These are phyloP conservation scores for Tricladium varicosporioides DNA, from an alignment of 2,329 filamentous ascomycete species.

Conservation along the genomic window DNA sequence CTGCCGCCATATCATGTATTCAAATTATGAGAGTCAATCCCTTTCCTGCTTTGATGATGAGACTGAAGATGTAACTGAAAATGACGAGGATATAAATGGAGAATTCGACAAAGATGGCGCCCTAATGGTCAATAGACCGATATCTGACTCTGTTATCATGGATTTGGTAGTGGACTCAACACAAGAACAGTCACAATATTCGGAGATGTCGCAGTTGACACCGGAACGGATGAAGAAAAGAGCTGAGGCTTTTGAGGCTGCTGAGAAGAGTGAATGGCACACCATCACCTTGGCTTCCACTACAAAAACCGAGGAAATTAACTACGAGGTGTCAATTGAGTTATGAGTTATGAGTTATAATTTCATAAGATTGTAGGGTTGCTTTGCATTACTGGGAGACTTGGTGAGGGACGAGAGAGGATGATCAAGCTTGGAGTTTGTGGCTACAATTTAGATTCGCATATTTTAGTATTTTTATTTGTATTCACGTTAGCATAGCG, in stretches of 20 bases:
- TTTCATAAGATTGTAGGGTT: background rate
- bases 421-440: too few relatives aligned
- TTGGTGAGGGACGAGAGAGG: too few relatives aligned
- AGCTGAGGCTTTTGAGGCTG: constrained; percentile 39
- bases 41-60: too few relatives aligned
- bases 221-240: constrained; percentile 15
- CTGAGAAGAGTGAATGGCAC: constrained; percentile 41
- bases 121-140: constrained; percentile 15
- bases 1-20: constrained; percentile 15
- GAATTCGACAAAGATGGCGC: constrained; percentile 16
- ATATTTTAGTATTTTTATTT: background rate
- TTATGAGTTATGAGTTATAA: constrained; percentile 29
- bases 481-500: background rate
- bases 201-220: constrained; percentile 24
- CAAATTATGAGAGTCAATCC: constrained; percentile 10
- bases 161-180: constrained; percentile 22
- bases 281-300: constrained; percentile 42
- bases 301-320: constrained; percentile 34
- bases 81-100: constrained; percentile 6
- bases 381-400: background rate
- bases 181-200: constrained; percentile 19
- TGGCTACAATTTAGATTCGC: too few relatives aligned
- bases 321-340: constrained; percentile 29
- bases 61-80: background rate
- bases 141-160: constrained; percentile 16